A percentile compares a stretch with the other conserved stretches of the same genome.
Evolutionary conservation across 2,329 filamentous ascomycete species (phyloP).

Genomic region (Paraconiothyrium brasiliense): DNA sequence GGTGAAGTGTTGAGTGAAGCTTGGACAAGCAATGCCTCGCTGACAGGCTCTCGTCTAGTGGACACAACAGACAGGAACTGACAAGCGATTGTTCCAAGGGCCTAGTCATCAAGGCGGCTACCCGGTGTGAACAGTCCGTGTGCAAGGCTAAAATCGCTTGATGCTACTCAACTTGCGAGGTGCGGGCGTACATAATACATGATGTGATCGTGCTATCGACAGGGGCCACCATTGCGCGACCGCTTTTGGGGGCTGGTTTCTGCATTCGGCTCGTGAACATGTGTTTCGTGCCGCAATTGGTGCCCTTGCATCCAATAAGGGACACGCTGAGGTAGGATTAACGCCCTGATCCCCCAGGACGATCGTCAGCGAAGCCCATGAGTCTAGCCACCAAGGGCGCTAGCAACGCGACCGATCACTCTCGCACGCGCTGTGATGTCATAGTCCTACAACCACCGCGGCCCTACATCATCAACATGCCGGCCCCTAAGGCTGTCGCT

Average conservation of each 20-base stretch:
- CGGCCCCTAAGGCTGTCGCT: slow-evolving; percentile 17
- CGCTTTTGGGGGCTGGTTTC: slow-evolving; percentile 8
- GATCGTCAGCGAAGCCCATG: slow-evolving; percentile 17
- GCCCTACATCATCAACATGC: slow-evolving; percentile 38
- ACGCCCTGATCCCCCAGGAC: slow-evolving; percentile 22
- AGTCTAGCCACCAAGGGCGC: slow-evolving; percentile 16
- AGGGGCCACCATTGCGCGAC: slow-evolving; percentile 7
- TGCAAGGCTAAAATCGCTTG: background rate
- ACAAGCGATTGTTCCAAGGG: background rate
- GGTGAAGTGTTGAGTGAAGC: background rate
- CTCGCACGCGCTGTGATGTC: slow-evolving; percentile 37
- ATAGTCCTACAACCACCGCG: slow-evolving; percentile 28
- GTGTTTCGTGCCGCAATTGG: slow-evolving; percentile 4
- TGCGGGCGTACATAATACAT: background rate
- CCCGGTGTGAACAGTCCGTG: background rate
- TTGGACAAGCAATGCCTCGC: background rate
- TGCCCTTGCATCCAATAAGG: slow-evolving; percentile 16
- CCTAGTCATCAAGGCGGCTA: background rate
- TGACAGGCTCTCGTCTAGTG: background rate
- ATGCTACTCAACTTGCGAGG: background rate
- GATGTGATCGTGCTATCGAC: background rate
- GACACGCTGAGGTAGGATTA: slow-evolving; percentile 16
- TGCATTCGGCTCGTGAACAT: slow-evolving; percentile 12
- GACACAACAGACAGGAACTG: background rate
- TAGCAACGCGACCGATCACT: slow-evolving; percentile 25